Evolutionary conservation across 805 yeast species (phyloP).

Genomic region (Tetrapisispora namnaoensis): DNA sequence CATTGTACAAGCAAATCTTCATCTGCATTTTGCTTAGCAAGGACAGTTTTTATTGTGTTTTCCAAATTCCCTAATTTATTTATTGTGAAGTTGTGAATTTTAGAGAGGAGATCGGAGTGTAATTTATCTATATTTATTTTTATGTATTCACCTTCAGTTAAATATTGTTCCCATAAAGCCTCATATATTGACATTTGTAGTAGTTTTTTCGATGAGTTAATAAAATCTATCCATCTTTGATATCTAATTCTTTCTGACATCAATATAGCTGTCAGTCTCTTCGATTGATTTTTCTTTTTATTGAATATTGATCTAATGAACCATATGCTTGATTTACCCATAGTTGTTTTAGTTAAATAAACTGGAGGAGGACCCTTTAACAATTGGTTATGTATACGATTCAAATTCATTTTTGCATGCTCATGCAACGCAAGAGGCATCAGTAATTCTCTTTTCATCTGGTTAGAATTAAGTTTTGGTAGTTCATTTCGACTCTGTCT

Average conservation of each 20-base stretch:
- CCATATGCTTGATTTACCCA: conserved; percentile 22
- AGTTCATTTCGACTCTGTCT: conserved; percentile 8
- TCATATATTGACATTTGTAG: conserved; percentile 23
- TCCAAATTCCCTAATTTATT: not conserved
- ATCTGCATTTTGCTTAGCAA: not conserved
- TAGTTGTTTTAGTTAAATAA: conserved; percentile 15
- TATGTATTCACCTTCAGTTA: conserved; percentile 4
- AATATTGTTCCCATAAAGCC: conserved; percentile 24
- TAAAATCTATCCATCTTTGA: conserved; percentile 16
- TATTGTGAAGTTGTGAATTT: not conserved
- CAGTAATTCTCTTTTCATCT: conserved; percentile 12
- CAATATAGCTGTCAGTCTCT: conserved; percentile 13
- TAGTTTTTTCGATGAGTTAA: conserved; percentile 9
- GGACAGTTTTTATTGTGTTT: not conserved
- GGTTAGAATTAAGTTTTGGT: conserved; percentile 10
- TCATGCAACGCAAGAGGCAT: conserved; percentile 25
- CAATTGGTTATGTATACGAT: conserved; percentile 13
- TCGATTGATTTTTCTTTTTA: conserved; percentile 21
- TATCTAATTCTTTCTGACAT: conserved; percentile 13
- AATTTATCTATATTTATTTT: not conserved
- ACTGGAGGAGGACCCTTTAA: conserved; percentile 22
- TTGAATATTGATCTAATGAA: conserved; percentile 25
- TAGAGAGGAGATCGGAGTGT: not conserved
- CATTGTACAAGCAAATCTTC: conserved; percentile 13
- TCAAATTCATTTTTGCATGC: conserved; percentile 10